These are phyloP conservation scores for Salix suchowensis DNA, from an alignment of 345 rosid species.

Conservation along the genomic window DNA sequence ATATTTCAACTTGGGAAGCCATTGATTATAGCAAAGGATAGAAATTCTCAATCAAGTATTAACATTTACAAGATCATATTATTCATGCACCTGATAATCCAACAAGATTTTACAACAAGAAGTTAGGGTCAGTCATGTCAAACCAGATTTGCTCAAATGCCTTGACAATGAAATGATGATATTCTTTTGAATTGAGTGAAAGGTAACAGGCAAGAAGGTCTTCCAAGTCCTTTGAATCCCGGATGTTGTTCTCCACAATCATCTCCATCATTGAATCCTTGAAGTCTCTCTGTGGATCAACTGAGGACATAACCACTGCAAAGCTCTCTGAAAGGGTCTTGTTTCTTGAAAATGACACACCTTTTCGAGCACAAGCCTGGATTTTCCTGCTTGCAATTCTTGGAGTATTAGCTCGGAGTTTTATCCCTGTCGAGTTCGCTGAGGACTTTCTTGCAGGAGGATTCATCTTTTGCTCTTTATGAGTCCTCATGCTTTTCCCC, in stretches of 20 bases:
- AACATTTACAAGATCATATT: neutral
- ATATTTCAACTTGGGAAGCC: neutral
- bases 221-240: slow-evolving; percentile 64
- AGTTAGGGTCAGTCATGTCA: slow-evolving; percentile 29
- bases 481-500: slow-evolving; percentile 21
- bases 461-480: slow-evolving; percentile 5
- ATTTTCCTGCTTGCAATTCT: slow-evolving; percentile 27
- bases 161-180: slow-evolving; percentile 64
- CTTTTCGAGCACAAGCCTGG: slow-evolving; percentile 22
- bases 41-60: neutral
- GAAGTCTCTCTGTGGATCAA: slow-evolving; percentile 78
- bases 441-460: neutral
- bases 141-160: slow-evolving; percentile 92
- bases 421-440: slow-evolving; percentile 50
- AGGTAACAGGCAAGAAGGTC: slow-evolving; percentile 89
- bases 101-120: neutral
- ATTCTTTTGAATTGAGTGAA: slow-evolving; percentile 65
- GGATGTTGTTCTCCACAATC: slow-evolving; percentile 73
- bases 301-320: slow-evolving; percentile 74
- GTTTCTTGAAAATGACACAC: slow-evolving; percentile 24
- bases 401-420: slow-evolving; percentile 57
- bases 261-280: slow-evolving; percentile 93
- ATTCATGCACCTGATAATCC: neutral
- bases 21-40: neutral
- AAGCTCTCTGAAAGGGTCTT: slow-evolving; percentile 38